Evolutionary conservation across 768 basidiomycete genomes (phyloP).

Genomic region (Crucibulum laeve): DNA sequence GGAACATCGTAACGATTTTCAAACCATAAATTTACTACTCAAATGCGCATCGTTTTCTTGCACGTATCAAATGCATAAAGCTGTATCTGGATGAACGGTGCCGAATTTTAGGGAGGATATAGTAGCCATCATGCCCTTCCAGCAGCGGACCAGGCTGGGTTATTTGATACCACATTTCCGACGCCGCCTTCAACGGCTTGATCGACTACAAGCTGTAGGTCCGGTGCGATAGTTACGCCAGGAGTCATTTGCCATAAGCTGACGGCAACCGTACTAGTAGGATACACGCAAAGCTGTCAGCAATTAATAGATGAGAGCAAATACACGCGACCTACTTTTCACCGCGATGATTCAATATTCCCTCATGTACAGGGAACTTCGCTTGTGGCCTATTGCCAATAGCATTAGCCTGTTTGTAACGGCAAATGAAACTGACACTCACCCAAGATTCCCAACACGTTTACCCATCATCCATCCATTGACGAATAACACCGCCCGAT

Average conservation of each 20-base stretch:
- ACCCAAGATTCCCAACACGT: constrained; percentile 66
- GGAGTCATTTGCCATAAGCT: constrained; percentile 67
- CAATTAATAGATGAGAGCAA: neutral
- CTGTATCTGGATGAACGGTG: too few relatives aligned
- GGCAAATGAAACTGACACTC: constrained; percentile 10
- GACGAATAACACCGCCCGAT: constrained; percentile 72
- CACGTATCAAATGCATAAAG: too few relatives aligned
- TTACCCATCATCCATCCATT: constrained; percentile 94
- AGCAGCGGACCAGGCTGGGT: constrained; percentile 51
- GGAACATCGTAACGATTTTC: too few relatives aligned
- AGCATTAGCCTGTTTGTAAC: constrained; percentile 3
- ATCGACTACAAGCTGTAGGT: constrained; percentile 50
- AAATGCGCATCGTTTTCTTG: too few relatives aligned
- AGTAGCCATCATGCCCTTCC: constrained; percentile 18
- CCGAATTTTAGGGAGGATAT: too few relatives aligned
- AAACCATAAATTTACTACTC: too few relatives aligned
- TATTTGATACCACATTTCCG: constrained; percentile 47
- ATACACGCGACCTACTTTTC: constrained; percentile 51
- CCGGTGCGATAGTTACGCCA: constrained; percentile 40
- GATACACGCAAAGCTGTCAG: neutral
- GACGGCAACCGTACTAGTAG: constrained; percentile 51
- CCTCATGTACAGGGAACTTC: constrained; percentile 81
- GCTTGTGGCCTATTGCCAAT: constrained; percentile 56
- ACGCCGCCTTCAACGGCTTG: constrained; percentile 62
- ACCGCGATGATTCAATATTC: constrained; percentile 71